Conservation (phyloP, 805 yeast species). For the Cyberlindnera mrakii region DNA sequence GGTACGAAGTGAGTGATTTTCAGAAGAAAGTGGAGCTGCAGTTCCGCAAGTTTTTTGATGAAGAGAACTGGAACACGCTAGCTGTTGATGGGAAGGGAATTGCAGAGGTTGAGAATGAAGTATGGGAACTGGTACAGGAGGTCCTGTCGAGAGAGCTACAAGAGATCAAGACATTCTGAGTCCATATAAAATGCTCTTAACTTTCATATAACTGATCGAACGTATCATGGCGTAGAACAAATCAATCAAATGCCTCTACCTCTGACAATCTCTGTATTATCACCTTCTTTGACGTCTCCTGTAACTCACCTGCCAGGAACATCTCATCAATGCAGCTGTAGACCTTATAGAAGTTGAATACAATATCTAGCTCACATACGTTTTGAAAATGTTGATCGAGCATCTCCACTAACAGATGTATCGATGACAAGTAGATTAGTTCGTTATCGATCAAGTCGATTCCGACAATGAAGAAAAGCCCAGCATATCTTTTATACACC, state of each 20-base stretch:
- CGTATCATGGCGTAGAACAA: not conserved
- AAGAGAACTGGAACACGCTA: slow-evolving; percentile 38
- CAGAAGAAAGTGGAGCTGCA: slow-evolving; percentile 64
- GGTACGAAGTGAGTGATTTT: slow-evolving; percentile 73
- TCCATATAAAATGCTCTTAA: too few relatives aligned
- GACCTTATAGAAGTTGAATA: slow-evolving; percentile 84
- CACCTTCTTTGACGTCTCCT: slow-evolving; percentile 70
- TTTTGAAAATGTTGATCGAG: slow-evolving; percentile 81
- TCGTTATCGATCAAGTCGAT: slow-evolving; percentile 80
- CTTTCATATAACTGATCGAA: too few relatives aligned
- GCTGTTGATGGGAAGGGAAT: slow-evolving; percentile 56
- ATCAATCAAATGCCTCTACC: slow-evolving; percentile 55
- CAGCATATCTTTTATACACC: slow-evolving; percentile 88
- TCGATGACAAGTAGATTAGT: slow-evolving; percentile 71
- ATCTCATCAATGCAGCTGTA: slow-evolving; percentile 82
- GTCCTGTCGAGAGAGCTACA: slow-evolving; percentile 4
- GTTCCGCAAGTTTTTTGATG: slow-evolving; percentile 44
- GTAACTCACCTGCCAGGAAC: slow-evolving; percentile 84
- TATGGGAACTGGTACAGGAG: slow-evolving; percentile 33
- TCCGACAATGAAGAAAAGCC: slow-evolving; percentile 80
- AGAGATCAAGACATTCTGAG: slow-evolving; percentile 5
- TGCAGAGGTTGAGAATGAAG: slow-evolving; percentile 43
- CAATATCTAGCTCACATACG: slow-evolving; percentile 86
- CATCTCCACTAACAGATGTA: slow-evolving; percentile 85
- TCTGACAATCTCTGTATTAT: slow-evolving; percentile 59